Base-by-base conservation (phyloP, 2,329 filamentous ascomycete genomes). In the Fusarium verrucosum region DNA sequence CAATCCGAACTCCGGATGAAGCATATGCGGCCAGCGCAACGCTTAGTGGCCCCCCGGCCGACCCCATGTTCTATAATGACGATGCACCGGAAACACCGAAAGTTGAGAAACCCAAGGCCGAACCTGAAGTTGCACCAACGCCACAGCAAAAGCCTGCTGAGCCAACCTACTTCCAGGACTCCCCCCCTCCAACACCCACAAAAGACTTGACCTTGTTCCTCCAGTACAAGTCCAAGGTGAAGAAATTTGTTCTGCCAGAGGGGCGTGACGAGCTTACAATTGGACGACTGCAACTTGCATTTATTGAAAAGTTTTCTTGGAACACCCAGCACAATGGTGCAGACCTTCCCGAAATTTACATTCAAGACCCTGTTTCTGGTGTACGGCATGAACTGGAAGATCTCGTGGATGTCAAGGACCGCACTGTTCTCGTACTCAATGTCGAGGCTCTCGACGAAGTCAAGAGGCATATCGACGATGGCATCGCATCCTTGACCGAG, bases 221-320 rank as follows among this genome's bases (percentile, higher is more conserved):
- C 61, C 94, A 98, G 77, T 97, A 98, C 80, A 97, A 96, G 75
- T 95, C 91, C 70, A 95, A 95, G 75, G 94, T 98, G 70, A 98
- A 97, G 79, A 98, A 98, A 76, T 96, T 96, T 74, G 88, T 97
- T 16, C 85, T 98, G 30, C 81, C 92, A 1, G 93, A 96, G 74
- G 94, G 94, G 2, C 89, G 89, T 67, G 88, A 89, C 28, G 92
- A 94, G 62, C 83, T 99, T 11, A 94, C 92, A 4, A 89, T 97
- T 58, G 93, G 93, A 2, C 87, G 94, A 22, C 78, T 99, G 56
- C 94, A 99, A 76, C 84, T 99, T 25, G 94, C 95, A 1, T 99
- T 99, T 71, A 99, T 99, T 70, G 95, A 99, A 70, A 99, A 97
- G 75, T 99, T 99, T 74, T 95, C 94, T 0, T 99, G 96, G 94